Evolutionary conservation across 2,329 filamentous ascomycete genomes (phyloP), one percentile per base, ranked within the genome.

Genomic region (Cladophialophora carrionii): DNA sequence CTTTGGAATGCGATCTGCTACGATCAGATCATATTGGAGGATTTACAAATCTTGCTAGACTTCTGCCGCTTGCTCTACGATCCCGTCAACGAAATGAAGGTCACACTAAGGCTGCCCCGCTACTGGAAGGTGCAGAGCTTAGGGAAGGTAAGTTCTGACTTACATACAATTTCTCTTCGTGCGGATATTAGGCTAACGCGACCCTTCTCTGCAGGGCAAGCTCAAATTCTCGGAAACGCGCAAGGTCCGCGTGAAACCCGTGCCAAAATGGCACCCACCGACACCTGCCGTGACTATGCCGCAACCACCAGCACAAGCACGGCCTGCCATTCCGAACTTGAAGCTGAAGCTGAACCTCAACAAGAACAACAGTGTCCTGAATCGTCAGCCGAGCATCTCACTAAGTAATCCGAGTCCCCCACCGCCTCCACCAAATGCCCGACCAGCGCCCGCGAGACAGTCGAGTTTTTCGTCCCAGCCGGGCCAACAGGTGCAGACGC

Each of bases 1-100:
- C 73, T 89, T 3, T 87, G 85, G 80, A 78, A 82, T 61, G 86
- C 85, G 2, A 80, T 85, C 70, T 80, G 78, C 58, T 84, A 85
- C 0, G 80, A 78, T 1, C 74, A 73, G 4, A 77, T 86, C 51
- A 79, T 83, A 1, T 70, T 84, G 2, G 76, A 81, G 31, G 85
- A 88, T 71, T 77, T 87, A 53, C 80, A 80, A 6, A 82, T 85
- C 46, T 78, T 88, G 34, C 76, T 84, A 20, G 85, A 87, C 66
- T 78, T 88, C 41, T 87, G 85, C 67, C 77, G 78, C 43, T 75
- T 86, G 63, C 74, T 89, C 17, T 88, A 84, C 69, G 79, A 84
- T 32, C 76, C 84, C 8, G 73, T 79, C n/a, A 81, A 82, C 20
- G 79, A 78, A 22, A 77, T 83, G 31, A 75, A 78, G 22, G 77